These are phyloP conservation scores for Parascedosporium putredinis DNA, from an alignment of 2,329 filamentous ascomycete genomes.

Conservation along the genomic window DNA sequence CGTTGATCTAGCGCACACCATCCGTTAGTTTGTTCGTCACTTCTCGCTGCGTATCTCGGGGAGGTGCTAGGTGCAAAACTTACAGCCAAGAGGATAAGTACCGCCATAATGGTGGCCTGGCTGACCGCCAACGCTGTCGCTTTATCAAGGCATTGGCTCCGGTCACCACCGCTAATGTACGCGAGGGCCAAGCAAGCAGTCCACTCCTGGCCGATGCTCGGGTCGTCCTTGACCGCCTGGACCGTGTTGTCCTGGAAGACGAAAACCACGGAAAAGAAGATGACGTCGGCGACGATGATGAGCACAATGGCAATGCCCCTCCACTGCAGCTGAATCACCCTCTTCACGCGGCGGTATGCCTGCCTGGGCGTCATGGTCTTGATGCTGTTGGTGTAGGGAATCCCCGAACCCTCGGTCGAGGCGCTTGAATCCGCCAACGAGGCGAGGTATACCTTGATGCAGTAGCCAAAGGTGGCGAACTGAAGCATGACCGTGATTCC, in stretches of 20 bases:
- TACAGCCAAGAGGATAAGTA: slow-evolving; percentile 73
- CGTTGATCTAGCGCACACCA: slow-evolving; percentile 52
- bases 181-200: slow-evolving; percentile 51
- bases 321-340: slow-evolving; percentile 89
- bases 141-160: slow-evolving; percentile 52
- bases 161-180: slow-evolving; percentile 42
- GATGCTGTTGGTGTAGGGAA: slow-evolving; percentile 68
- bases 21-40: neutral
- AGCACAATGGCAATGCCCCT: slow-evolving; percentile 81
- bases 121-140: slow-evolving; percentile 57
- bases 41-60: neutral
- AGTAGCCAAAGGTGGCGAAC: slow-evolving; percentile 79
- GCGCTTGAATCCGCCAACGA: slow-evolving; percentile 65
- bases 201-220: slow-evolving; percentile 51
- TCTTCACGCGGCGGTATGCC: slow-evolving; percentile 75
- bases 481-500: slow-evolving; percentile 70
- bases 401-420: slow-evolving; percentile 59
- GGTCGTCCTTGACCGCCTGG: slow-evolving; percentile 43
- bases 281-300: slow-evolving; percentile 80
- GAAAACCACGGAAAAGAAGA: slow-evolving; percentile 89
- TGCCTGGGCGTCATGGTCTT: slow-evolving; percentile 72
- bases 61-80: slow-evolving; percentile 19
- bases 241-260: slow-evolving; percentile 74
- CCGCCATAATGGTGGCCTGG: slow-evolving; percentile 67
- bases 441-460: slow-evolving; percentile 85